phyloP scores from a whole-genome alignment of 768 basidiomycete genomes.

The Hirschioporus abietinus region DNA sequence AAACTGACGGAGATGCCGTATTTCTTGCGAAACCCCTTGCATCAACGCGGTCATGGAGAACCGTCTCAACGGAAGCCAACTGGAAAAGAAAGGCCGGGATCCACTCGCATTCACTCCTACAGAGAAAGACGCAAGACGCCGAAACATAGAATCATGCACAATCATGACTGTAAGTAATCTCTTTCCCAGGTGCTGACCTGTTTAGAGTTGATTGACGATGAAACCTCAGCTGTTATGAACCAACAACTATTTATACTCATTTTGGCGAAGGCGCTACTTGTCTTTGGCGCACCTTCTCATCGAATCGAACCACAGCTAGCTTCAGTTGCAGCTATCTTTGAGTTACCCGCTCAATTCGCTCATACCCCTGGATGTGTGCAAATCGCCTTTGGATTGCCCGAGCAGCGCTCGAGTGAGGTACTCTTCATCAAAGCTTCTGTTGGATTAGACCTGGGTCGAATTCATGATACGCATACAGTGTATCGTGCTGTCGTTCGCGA shows the following conservation, averaged over 20 bases:
- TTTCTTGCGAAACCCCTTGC: background rate
- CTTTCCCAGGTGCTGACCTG: background rate
- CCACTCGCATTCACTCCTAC: background rate
- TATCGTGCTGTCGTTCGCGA: slow-evolving; percentile 91
- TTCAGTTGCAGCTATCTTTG: slow-evolving; percentile 58
- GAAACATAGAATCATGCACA: slow-evolving; percentile 25
- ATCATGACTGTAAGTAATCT: background rate
- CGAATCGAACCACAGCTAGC: slow-evolving; percentile 85
- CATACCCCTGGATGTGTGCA: slow-evolving; percentile 20
- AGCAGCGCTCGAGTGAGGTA: slow-evolving; percentile 38
- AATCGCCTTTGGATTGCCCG: slow-evolving; percentile 36
- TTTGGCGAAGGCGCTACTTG: slow-evolving; percentile 81
- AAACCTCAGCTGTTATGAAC: slow-evolving; percentile 22
- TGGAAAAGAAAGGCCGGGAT: background rate
- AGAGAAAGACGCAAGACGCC: background rate
- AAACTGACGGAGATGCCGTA: background rate
- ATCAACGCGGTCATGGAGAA: background rate
- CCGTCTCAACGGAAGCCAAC: background rate
- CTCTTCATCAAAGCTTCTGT: slow-evolving; percentile 81
- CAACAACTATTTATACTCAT: slow-evolving; percentile 68
- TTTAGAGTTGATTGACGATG: slow-evolving; percentile 16
- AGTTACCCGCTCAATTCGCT: slow-evolving; percentile 40
- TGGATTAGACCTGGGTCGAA: slow-evolving; percentile 73
- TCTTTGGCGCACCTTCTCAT: slow-evolving; percentile 92
- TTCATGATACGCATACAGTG: slow-evolving; percentile 79